Evolutionary conservation across 768 basidiomycete species (phyloP).

Genomic region (Cytidiella melzeri): DNA sequence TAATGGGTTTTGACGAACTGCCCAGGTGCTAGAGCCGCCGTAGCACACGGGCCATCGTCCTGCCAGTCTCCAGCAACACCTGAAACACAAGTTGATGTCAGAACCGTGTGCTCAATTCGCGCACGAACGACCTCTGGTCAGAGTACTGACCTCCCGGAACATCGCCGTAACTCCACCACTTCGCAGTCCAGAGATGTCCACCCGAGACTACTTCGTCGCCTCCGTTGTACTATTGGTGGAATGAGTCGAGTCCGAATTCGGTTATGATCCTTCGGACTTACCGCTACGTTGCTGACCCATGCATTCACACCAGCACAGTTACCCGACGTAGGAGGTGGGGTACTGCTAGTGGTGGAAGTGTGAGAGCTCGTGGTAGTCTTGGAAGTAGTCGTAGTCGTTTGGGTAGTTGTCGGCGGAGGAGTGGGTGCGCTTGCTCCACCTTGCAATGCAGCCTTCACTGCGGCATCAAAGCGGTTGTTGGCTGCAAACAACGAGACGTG

Average conservation of each 20-base stretch:
- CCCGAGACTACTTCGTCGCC: constrained; percentile 21
- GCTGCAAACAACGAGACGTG: constrained; percentile 9
- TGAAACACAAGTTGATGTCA: not conserved
- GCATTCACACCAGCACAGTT: constrained; percentile 22
- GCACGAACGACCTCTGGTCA: not conserved
- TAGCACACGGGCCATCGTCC: constrained; percentile 20
- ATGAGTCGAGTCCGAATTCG: not conserved
- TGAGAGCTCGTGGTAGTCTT: constrained; percentile 11
- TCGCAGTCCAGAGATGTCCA: constrained; percentile 25
- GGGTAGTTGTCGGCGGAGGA: not conserved
- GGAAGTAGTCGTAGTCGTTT: constrained; percentile 2
- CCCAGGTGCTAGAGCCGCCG: constrained; percentile 4
- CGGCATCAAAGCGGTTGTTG: constrained; percentile 21
- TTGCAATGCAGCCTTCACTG: constrained; percentile 18
- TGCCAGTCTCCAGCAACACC: constrained; percentile 23
- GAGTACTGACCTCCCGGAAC: constrained; percentile 18
- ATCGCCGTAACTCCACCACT: constrained; percentile 25
- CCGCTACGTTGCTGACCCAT: constrained; percentile 24
- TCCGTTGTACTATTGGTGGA: constrained; percentile 20
- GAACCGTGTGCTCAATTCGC: not conserved
- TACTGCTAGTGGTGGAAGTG: constrained; percentile 7
- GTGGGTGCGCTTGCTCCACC: constrained; percentile 12
- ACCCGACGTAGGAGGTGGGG: constrained; percentile 13
- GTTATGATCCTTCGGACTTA: constrained; percentile 11
- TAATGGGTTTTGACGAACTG: constrained; percentile 7